These are phyloP conservation scores for Hortiboletus campestris DNA, from an alignment of 768 basidiomycete species.

Conservation along the genomic window DNA sequence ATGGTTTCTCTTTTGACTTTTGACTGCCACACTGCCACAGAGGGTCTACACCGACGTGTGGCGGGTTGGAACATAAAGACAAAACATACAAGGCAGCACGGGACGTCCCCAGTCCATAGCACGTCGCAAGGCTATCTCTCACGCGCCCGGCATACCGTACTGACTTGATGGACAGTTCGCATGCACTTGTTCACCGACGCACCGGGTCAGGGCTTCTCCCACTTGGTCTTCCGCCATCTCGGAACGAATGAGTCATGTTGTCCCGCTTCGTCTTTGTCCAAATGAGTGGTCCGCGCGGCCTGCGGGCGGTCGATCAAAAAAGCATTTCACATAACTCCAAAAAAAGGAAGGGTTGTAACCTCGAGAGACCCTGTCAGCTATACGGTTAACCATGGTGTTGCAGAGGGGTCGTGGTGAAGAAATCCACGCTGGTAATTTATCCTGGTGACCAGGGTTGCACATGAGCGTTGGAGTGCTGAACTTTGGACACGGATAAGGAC, in stretches of 20 bases:
- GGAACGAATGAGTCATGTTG: neutral
- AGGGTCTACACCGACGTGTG: too few species aligned
- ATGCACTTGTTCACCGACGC: neutral
- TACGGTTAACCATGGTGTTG: neutral
- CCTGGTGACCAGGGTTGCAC: neutral
- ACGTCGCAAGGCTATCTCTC: neutral
- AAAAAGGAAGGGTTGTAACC: too few species aligned
- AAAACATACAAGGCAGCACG: neutral
- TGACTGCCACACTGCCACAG: too few species aligned
- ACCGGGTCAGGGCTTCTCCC: neutral
- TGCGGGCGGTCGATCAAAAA: neutral
- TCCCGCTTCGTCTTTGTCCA: neutral
- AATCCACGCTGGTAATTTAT: neutral
- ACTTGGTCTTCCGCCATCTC: neutral
- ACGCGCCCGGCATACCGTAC: neutral
- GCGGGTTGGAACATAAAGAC: too few species aligned
- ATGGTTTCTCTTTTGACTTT: too few species aligned
- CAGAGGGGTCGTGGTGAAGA: too few species aligned
- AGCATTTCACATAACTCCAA: neutral
- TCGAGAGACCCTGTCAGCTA: neutral
- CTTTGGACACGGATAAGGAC: neutral
- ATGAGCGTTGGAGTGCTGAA: neutral
- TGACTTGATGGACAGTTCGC: neutral
- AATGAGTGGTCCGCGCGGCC: neutral
- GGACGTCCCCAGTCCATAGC: neutral